These are phyloP conservation scores for Thelonectria blattea DNA, from an alignment of 2,329 filamentous ascomycete genomes.

Conservation along the genomic window DNA sequence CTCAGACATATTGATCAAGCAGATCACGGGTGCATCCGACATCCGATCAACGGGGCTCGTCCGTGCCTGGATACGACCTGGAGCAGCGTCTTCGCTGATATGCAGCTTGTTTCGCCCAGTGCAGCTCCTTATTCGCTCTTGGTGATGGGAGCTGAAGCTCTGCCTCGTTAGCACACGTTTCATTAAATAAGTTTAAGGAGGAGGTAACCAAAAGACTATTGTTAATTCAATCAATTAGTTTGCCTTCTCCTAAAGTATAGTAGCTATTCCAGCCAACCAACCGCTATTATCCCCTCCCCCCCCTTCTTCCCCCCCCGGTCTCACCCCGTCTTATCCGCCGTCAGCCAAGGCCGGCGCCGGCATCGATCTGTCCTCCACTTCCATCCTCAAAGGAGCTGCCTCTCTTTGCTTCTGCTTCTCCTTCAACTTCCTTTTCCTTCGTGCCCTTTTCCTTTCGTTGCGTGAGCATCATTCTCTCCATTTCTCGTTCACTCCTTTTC, in stretches of 20 bases:
- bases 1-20: not conserved
- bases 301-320: not conserved
- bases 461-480: not conserved
- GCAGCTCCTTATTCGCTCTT: too few species aligned
- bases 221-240: not conserved
- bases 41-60: not conserved
- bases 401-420: not conserved
- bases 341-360: constrained; percentile 10
- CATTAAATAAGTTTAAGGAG: not conserved
- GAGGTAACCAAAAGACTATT: not conserved
- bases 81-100: not conserved
- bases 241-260: too few species aligned
- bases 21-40: not conserved
- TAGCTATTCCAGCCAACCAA: not conserved
- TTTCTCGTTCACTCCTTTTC: not conserved
- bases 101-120: not conserved
- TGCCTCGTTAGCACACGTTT: not conserved
- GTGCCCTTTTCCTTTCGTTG: not conserved
- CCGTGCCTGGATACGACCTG: not conserved
- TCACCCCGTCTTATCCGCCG: not conserved
- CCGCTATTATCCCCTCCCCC: constrained; percentile 2
- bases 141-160: not conserved
- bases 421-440: not conserved
- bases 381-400: not conserved
- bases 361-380: constrained; percentile 11